Evolutionary conservation across 2,329 filamentous ascomycete genomes (phyloP), one percentile per base, ranked within the genome.

Genomic region (Fusarium coicis): DNA sequence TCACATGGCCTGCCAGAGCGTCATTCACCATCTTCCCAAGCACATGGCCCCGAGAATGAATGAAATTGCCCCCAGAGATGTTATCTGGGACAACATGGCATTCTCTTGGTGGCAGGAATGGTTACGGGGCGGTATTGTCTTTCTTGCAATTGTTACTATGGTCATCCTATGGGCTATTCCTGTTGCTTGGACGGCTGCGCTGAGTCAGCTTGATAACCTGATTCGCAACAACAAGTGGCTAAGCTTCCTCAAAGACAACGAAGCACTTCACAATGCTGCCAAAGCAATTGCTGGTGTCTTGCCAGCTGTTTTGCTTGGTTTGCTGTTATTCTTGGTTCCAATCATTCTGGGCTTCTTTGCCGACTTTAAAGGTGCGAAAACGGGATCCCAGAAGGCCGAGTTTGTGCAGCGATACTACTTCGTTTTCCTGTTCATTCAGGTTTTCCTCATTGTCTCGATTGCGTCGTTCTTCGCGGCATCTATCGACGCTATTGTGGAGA

Each of bases 51-150:
- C 96, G 1, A 90, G 96, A 34, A 89, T 93, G 44, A 93, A 97
- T n/a, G 96, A 99, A 80, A 95, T 99, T 52, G 94, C 95, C 11
- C 96, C 96, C 1, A 92, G 92, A 47, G 95, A 98, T 79, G 94
- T 99, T 14, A 88, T 97, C 44, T 99, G 96, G 96, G 94, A 97
- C 74, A 99, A 99, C 79, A 96, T 99, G 92, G 95, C 94, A 1
- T 93, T 98, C 76, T 91, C 89, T 61, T 98, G 96, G 96, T 98
- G 95, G 95, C 92, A 96, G 71, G 89, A 92, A 63, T 97, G 96
- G 87, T 78, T 94, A 36, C 90, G 94, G 34, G 91, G 91, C 5
- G 88, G 85, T 40, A 80, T 92, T 14, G 92, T 96, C 16, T 83
- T 94, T 36, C 82, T 84, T 12, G 76, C 93, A 30, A 91, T 97